A percentile compares a stretch with the other conserved stretches of the same genome.
These are phyloP conservation scores for Lactifluus piperatus DNA, from an alignment of 768 basidiomycete genomes.

Conservation along the genomic window DNA sequence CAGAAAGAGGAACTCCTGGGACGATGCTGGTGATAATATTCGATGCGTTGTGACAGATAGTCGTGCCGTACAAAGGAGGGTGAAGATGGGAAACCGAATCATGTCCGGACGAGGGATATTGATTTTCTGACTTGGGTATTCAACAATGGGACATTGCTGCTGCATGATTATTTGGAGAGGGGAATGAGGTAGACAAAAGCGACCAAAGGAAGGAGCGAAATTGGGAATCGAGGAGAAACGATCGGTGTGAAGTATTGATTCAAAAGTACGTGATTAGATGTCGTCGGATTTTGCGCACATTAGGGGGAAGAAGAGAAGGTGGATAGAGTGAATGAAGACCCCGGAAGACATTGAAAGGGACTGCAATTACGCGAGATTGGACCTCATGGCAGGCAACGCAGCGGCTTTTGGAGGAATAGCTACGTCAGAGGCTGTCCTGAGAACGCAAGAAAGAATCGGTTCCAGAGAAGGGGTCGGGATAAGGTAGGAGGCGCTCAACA, in stretches of 20 bases:
- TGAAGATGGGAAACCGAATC: not conserved
- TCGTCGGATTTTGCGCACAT: constrained; percentile 5
- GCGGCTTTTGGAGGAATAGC: constrained; percentile 8
- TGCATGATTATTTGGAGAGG: not conserved
- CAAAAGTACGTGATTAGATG: not conserved
- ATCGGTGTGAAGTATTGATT: not conserved
- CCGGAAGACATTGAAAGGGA: not conserved
- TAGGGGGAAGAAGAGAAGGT: not conserved
- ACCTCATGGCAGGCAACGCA: constrained; percentile 2
- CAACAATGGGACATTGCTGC: not conserved
- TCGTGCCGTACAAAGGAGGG: not conserved
- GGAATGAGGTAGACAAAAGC: not conserved
- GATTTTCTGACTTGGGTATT: not conserved
- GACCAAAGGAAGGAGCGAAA: not conserved
- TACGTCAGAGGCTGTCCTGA: constrained; percentile 15
- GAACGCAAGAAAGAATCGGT: not conserved
- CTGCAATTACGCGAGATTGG: constrained; percentile 1
- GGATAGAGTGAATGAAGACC: constrained; percentile 4
- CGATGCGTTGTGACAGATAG: not conserved
- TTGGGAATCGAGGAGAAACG: not conserved
- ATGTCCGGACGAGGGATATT: not conserved
- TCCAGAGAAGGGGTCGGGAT: not conserved
- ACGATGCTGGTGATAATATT: not conserved
- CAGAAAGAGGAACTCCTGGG: not conserved
- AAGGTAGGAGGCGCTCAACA: constrained; percentile 1